phyloP scores from a whole-genome alignment of 2,329 filamentous ascomycete genomes.

The Incumbomyces lentus region DNA sequence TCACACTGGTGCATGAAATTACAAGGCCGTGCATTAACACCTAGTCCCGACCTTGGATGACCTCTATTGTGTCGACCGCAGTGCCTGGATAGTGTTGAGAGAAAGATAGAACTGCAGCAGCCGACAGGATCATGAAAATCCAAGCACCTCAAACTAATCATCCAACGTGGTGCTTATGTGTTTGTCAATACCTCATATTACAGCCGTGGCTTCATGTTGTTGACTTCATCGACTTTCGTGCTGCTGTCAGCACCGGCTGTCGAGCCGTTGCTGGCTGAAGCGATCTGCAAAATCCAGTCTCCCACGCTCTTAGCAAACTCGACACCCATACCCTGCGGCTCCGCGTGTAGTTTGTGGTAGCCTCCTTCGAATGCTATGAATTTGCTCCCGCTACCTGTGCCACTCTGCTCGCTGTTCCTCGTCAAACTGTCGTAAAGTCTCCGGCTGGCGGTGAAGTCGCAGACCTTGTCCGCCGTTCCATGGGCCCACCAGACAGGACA shows the following conservation, averaged over 20 bases:
- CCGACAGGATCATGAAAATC: too few relatives aligned
- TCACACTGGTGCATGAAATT: too few relatives aligned
- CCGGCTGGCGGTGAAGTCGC: slow-evolving; percentile 55
- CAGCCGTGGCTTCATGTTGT: too few relatives aligned
- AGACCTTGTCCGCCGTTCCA: slow-evolving; percentile 63
- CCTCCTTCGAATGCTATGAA: slow-evolving; percentile 66
- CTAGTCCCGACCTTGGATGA: too few relatives aligned
- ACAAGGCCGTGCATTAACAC: too few relatives aligned
- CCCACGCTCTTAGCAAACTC: slow-evolving; percentile 47
- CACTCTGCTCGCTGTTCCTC: slow-evolving; percentile 25
- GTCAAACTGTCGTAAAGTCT: slow-evolving; percentile 49
- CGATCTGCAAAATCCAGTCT: slow-evolving; percentile 46
- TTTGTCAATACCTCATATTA: too few relatives aligned
- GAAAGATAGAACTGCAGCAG: too few relatives aligned
- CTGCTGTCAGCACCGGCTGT: not conserved
- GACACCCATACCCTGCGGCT: slow-evolving; percentile 24
- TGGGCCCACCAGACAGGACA: slow-evolving; percentile 64
- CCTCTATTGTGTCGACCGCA: too few relatives aligned
- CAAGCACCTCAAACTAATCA: too few relatives aligned
- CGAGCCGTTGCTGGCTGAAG: not conserved
- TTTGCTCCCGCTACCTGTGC: slow-evolving; percentile 48
- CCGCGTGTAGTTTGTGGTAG: slow-evolving; percentile 53
- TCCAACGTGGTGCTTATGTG: too few relatives aligned
- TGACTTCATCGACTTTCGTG: too few relatives aligned
- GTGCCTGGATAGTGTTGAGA: too few relatives aligned